phyloP scores from a whole-genome alignment of 2,329 filamentous ascomycete genomes.

The Phyllosticta paracitricarpa region DNA sequence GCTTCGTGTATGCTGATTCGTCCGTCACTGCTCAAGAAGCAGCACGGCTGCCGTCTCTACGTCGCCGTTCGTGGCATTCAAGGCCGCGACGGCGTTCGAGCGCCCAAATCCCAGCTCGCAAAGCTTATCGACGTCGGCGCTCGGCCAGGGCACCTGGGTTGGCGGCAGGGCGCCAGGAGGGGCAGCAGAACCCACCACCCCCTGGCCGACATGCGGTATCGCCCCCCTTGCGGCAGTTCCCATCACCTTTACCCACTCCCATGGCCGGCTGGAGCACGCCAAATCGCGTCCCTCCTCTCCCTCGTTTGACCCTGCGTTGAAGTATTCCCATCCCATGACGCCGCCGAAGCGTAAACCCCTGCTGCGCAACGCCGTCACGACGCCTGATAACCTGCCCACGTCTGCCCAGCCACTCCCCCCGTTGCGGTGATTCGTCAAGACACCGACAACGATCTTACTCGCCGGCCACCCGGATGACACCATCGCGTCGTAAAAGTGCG shows the following conservation, averaged over 20 bases:
- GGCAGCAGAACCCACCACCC: background rate
- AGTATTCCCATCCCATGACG: constrained; percentile 94
- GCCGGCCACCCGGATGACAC: constrained; percentile 59
- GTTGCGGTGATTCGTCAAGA: constrained; percentile 70
- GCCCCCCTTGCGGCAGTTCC: constrained; percentile 33
- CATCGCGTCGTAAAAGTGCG: constrained; percentile 43
- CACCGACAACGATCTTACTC: constrained; percentile 64
- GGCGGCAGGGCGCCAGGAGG: constrained; percentile 16
- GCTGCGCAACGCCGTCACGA: constrained; percentile 47
- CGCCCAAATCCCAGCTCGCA: constrained; percentile 37
- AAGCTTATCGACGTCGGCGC: constrained; percentile 32
- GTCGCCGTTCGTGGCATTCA: constrained; percentile 40
- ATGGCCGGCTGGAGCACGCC: constrained; percentile 45
- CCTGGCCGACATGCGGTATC: constrained; percentile 1
- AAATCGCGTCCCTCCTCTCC: constrained; percentile 45
- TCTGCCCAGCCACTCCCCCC: constrained; percentile 51
- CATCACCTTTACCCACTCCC: constrained; percentile 69
- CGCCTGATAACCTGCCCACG: constrained; percentile 45
- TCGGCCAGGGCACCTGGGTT: constrained; percentile 30
- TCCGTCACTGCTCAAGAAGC: constrained; percentile 29
- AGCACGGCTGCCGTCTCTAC: constrained; percentile 40
- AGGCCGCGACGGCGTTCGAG: constrained; percentile 36
- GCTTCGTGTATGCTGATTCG: background rate
- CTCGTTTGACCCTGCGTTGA: constrained; percentile 50
- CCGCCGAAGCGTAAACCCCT: constrained; percentile 63